Percentiles rank a stretch among this genome's conserved stretches.
phyloP scores from a whole-genome alignment of 2,329 filamentous ascomycete genomes.

The Fusarium decemcellulare region DNA sequence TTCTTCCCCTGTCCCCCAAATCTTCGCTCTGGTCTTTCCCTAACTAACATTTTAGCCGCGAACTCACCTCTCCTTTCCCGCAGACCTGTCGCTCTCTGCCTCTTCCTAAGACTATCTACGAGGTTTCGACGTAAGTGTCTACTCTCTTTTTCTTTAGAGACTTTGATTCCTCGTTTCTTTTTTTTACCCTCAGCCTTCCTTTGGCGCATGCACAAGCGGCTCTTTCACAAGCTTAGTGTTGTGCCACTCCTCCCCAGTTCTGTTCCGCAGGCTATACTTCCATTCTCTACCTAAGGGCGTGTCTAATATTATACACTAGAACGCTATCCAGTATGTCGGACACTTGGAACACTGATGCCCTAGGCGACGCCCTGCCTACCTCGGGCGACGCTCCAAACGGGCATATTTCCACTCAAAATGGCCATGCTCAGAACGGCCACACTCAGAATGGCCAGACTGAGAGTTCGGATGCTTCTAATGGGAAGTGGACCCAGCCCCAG shows the following conservation, averaged over 20 bases:
- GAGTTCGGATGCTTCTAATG: slow-evolving; percentile 54
- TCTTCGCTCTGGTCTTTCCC: neutral
- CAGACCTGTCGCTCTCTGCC: neutral
- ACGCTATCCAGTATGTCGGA: slow-evolving; percentile 19
- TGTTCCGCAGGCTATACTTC: neutral
- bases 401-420: neutral
- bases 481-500: slow-evolving; percentile 62
- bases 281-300: neutral
- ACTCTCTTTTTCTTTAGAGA: neutral
- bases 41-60: neutral
- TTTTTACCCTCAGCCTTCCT: neutral
- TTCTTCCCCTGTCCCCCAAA: neutral
- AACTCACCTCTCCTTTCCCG: neutral
- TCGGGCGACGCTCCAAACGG: neutral
- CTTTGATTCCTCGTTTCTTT: neutral
- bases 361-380: slow-evolving; percentile 20
- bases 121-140: neutral
- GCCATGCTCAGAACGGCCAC: neutral
- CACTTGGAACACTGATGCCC: slow-evolving; percentile 24
- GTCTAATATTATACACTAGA: slow-evolving; percentile 7
- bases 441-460: slow-evolving; percentile 36
- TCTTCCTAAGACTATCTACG: neutral
- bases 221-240: neutral
- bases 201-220: no score
- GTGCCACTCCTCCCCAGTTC: neutral